phyloP scores from a whole-genome alignment of 2,329 filamentous ascomycete species.

The Onygenales sp. region DNA sequence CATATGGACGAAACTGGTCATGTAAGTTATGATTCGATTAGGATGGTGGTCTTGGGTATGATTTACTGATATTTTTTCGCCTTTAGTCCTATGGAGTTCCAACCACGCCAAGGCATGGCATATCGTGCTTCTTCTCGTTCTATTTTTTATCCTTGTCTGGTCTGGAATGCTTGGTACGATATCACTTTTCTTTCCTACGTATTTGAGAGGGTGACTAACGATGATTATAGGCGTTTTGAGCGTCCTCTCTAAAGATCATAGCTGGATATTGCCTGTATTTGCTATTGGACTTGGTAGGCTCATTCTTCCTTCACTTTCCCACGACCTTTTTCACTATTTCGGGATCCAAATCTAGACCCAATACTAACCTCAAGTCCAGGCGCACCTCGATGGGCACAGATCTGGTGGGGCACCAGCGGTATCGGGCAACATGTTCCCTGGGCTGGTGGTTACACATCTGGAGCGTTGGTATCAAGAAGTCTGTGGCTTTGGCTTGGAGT shows the following conservation, averaged over 20 bases:
- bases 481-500: constrained; percentile 61
- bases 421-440: constrained; percentile 55
- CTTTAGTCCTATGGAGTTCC: constrained; percentile 46
- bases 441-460: constrained; percentile 45
- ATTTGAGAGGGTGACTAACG: background rate
- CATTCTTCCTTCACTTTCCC: background rate
- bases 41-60: background rate
- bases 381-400: constrained; percentile 58
- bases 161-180: constrained; percentile 23
- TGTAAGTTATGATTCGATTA: constrained; percentile 29
- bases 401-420: constrained; percentile 54
- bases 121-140: constrained; percentile 42
- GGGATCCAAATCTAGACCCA: background rate
- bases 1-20: constrained; percentile 58
- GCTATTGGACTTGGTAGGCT: constrained; percentile 49
- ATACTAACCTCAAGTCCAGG: constrained; percentile 14
- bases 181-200: background rate
- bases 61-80: background rate
- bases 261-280: constrained; percentile 59
- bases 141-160: constrained; percentile 50
- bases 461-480: constrained; percentile 47
- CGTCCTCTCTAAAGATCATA: constrained; percentile 49
- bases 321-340: background rate
- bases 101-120: constrained; percentile 48
- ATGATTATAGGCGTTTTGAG: constrained; percentile 43